A percentile compares a stretch with the other conserved stretches of the same genome.
Evolutionary conservation across 768 basidiomycete species (phyloP).

Genomic region (Boletus barrowsii): DNA sequence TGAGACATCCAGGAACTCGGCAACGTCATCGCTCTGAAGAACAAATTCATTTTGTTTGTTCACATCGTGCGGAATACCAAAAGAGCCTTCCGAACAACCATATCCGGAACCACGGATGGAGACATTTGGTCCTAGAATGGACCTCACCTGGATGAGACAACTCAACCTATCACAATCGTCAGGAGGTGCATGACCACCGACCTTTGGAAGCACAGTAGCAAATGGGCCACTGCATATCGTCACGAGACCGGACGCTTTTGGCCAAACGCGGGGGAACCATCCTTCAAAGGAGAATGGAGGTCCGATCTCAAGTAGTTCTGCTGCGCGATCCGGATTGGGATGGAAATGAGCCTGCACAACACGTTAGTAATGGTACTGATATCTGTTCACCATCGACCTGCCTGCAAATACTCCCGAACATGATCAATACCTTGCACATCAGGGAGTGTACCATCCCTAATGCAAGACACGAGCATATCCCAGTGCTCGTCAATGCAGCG

Average conservation of each 20-base stretch:
- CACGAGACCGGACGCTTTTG: background rate
- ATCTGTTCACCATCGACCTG: background rate
- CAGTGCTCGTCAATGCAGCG: slow-evolving; percentile 15
- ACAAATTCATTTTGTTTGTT: slow-evolving; percentile 12
- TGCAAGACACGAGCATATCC: slow-evolving; percentile 14
- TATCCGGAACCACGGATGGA: slow-evolving; percentile 2
- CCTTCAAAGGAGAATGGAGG: slow-evolving; percentile 11
- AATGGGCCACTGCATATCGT: slow-evolving; percentile 13
- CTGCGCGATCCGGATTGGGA: slow-evolving; percentile 16
- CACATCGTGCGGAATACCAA: background rate
- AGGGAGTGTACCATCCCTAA: slow-evolving; percentile 15
- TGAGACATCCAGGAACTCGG: slow-evolving; percentile 19
- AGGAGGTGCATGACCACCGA: background rate
- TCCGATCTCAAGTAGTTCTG: slow-evolving; percentile 15
- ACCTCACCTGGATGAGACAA: slow-evolving; percentile 6
- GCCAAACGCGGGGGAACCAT: slow-evolving; percentile 21
- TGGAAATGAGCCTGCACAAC: slow-evolving; percentile 6
- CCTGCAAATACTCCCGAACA: slow-evolving; percentile 16
- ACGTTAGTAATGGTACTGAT: background rate
- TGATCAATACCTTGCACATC: slow-evolving; percentile 9
- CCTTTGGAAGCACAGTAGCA: slow-evolving; percentile 12
- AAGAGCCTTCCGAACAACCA: slow-evolving; percentile 5
- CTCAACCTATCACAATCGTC: background rate
- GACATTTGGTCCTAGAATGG: slow-evolving; percentile 12
- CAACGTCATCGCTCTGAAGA: background rate